Conservation (phyloP, 352 stramenopile species). For the Pythium aphanidermatum region DNA sequence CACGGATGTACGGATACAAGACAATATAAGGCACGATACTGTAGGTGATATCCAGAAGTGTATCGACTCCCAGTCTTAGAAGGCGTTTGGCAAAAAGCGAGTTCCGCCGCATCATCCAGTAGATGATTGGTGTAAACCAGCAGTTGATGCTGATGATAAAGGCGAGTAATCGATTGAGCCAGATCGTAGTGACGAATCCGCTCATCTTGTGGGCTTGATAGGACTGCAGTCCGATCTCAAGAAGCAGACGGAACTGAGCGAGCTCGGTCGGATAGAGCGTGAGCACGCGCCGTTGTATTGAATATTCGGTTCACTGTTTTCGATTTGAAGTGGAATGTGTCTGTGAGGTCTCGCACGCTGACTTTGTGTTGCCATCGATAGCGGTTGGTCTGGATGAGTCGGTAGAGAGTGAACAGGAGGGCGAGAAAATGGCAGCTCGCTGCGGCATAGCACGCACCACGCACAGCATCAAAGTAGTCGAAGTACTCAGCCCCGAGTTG, state of each 20-base stretch:
- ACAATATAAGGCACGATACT: no score
- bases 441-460: neutral
- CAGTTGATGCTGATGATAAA: constrained; percentile 11
- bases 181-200: constrained; percentile 1
- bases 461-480: neutral
- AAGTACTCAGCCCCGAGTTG: neutral
- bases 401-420: neutral
- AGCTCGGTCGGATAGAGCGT: neutral
- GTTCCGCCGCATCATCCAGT: constrained; percentile 1
- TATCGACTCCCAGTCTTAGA: constrained; percentile 6
- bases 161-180: constrained; percentile 11
- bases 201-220: constrained; percentile 16
- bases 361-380: neutral
- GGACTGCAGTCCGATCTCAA: constrained; percentile 13
- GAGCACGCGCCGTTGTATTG: no score
- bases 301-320: no score
- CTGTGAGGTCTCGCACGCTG: no score
- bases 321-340: no score
- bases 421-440: neutral
- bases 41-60: constrained; percentile 11
- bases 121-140: constrained; percentile 14
- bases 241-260: neutral
- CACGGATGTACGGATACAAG: constrained; percentile 9
- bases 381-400: neutral
- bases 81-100: constrained; percentile 1